Conservation (phyloP, 2,329 filamentous ascomycete species). For the Paradendryphiella salina region DNA sequence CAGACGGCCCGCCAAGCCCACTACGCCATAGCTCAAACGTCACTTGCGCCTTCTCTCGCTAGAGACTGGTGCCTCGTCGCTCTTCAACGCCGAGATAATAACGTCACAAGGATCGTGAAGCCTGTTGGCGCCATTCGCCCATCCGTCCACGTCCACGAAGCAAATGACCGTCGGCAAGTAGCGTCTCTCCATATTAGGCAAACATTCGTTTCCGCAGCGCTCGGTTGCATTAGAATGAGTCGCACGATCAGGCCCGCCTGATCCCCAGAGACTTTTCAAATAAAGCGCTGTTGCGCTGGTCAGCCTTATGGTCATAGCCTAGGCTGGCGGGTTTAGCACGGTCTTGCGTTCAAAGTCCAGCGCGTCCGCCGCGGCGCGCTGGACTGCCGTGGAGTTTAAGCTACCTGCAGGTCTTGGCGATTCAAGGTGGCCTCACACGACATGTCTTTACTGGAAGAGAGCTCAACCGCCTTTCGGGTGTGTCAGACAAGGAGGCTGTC, state of each 20-base stretch:
- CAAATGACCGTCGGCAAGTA: slow-evolving; percentile 2
- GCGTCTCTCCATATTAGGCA: neutral
- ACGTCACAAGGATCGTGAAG: slow-evolving; percentile 23
- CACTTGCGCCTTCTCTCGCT: neutral
- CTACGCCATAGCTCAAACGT: neutral
- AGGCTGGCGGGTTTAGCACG: slow-evolving; percentile 3
- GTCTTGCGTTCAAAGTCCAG: slow-evolving; percentile 2
- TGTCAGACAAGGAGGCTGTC: neutral
- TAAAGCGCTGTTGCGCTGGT: neutral
- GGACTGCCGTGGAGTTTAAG: neutral
- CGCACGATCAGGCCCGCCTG: slow-evolving; percentile 5
- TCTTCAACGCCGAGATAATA: slow-evolving; percentile 19
- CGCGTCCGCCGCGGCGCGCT: neutral
- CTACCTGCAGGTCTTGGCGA: neutral
- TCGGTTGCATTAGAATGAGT: neutral
- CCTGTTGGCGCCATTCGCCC: slow-evolving; percentile 2
- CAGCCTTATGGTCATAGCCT: slow-evolving; percentile 2
- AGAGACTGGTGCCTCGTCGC: slow-evolving; percentile 10
- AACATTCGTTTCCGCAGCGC: neutral
- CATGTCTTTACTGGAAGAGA: neutral
- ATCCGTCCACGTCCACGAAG: neutral
- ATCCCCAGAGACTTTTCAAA: neutral
- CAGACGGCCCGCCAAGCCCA: neutral
- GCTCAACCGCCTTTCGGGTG: neutral
- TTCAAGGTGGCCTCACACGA: neutral